phyloP scores from a whole-genome alignment of 352 stramenopile genomes.

The Phytophthora tubulina region DNA sequence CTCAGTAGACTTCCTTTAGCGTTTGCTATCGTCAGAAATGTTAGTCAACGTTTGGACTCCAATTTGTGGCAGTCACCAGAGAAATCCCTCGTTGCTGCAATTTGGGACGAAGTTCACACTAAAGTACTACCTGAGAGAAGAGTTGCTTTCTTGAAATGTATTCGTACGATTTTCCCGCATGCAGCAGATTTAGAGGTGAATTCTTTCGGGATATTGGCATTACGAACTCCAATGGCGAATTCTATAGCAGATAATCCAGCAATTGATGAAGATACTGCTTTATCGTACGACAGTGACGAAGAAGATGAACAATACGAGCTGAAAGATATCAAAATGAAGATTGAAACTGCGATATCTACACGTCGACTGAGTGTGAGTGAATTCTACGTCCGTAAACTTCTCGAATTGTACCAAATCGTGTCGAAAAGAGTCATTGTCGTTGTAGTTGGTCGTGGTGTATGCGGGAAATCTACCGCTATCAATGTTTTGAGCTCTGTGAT shows the following conservation, averaged over 20 bases:
- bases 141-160: conserved; percentile 51
- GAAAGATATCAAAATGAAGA: conserved; percentile 37
- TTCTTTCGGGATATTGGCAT: conserved; percentile 24
- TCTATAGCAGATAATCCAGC: background rate
- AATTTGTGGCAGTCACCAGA: conserved; percentile 49
- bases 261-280: conserved; percentile 10
- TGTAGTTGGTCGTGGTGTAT: conserved; percentile 58
- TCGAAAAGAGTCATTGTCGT: conserved; percentile 50
- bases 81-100: conserved; percentile 51
- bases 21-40: conserved; percentile 39
- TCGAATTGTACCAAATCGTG: conserved; percentile 69
- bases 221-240: conserved; percentile 21
- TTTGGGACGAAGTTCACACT: conserved; percentile 61
- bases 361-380: conserved; percentile 47
- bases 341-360: conserved; percentile 39
- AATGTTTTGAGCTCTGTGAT: conserved; percentile 49
- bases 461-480: conserved; percentile 71
- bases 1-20: conserved; percentile 37
- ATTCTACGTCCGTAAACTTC: conserved; percentile 62
- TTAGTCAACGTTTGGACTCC: conserved; percentile 19
- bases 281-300: conserved; percentile 57
- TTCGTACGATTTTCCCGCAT: conserved; percentile 49
- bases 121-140: conserved; percentile 54
- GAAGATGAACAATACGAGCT: conserved; percentile 47
- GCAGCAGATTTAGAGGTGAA: conserved; percentile 57